Conservation (phyloP, 176 grass and related monocot species). For the Olyra latifolia region DNA sequence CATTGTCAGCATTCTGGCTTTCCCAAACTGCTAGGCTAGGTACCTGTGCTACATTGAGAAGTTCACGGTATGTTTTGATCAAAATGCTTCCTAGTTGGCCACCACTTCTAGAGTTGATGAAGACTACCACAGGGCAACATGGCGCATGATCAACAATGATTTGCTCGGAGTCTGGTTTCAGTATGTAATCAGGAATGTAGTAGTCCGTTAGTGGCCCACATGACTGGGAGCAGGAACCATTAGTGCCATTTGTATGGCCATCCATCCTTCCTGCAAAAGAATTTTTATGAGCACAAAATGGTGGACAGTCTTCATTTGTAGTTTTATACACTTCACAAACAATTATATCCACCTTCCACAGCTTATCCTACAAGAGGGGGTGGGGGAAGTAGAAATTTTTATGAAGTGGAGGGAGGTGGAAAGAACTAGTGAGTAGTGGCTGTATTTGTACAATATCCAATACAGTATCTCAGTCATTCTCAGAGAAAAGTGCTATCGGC, state of each 20-base stretch:
- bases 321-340: background rate
- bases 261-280: slow-evolving; percentile 56
- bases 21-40: background rate
- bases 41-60: slow-evolving; percentile 93
- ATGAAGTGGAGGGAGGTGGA: background rate
- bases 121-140: slow-evolving; percentile 82
- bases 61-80: slow-evolving; percentile 73
- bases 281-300: background rate
- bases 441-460: background rate
- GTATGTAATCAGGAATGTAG: slow-evolving; percentile 88
- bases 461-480: background rate
- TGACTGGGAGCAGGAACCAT: slow-evolving; percentile 19
- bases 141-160: slow-evolving; percentile 13
- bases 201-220: slow-evolving; percentile 44
- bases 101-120: slow-evolving; percentile 93
- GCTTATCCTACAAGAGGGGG: background rate
- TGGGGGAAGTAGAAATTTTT: background rate
- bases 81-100: slow-evolving; percentile 79
- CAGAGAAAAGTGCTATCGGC: background rate
- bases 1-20: background rate
- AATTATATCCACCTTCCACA: background rate
- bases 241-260: background rate
- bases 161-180: slow-evolving; percentile 43
- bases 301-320: background rate
- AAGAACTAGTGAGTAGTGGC: background rate